Base-by-base conservation (phyloP, 2,329 filamentous ascomycete genomes). In the Hypoxylon sp. region DNA sequence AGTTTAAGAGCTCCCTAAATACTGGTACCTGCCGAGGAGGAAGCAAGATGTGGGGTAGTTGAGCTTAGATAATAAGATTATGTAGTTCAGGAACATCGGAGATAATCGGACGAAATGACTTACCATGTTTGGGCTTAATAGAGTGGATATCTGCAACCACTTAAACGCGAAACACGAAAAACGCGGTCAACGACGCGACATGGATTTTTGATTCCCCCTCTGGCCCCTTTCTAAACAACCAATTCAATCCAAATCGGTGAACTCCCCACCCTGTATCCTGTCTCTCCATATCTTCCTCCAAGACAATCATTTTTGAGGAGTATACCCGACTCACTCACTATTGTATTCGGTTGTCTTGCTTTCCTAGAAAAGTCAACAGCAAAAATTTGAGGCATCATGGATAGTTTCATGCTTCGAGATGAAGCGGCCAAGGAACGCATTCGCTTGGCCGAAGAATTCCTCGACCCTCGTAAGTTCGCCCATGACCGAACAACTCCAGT, bases 371-470 rank as follows among this genome's bases (percentile, higher is more conserved):
- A 32, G 34, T 14, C 5, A 57, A 32, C 28, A 38, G 17, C 60
- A 23, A 25, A 53, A 46, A 71, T 41, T 57, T 53, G 43, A 62
- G 64, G 63, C 79, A 81, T 67, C 70, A 94, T 96, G 92, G 91
- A 94, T 74, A 87, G 85, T 67, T 83, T 89, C 73, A 89, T 91
- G 82, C 88, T 97, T 75, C 89, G 91, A 80, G 94, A 98, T 85
- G 93, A 96, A 81, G 93, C 91, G 72, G 90, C 91, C 75, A 88
- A 89, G 74, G 91, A 97, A 82, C 93, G 94, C 75, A 89, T 97
- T 79, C 91, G 93, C 75, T 89, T 91, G 71, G 94, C 93, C n/a
- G 88, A 91, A 75, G 94, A 98, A 79, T 98, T 98, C 77, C 89
- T 98, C 46, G 95, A 98, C 84, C 95, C 95, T 67, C 90, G 94